Evolutionary conservation across 164 flowering plant species (phyloP), one percentile per base, ranked within the genome.

Genomic region (Magnolia changhungtana): DNA sequence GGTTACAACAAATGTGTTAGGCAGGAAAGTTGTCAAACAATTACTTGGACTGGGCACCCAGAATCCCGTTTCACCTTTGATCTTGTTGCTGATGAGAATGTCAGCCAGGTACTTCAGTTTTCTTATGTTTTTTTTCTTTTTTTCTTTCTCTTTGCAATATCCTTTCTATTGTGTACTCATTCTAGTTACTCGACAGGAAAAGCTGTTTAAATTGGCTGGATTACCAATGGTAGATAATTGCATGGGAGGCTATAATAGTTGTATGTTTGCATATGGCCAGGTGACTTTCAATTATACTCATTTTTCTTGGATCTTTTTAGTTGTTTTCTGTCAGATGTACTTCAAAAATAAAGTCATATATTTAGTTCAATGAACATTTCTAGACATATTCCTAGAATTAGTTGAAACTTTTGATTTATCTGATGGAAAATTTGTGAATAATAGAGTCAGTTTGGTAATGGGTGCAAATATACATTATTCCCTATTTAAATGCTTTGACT

Each of bases 201-300:
- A 87, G 77, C 78, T 96, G 55, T 96, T 96, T 73, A 94, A 89
- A 83, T 94, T 91, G 77, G 97, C 98, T 82, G 99, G 98, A 74
- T 82, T 94, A 74, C 92, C 98, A 1, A 94, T 96, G 99, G 99
- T 96, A 71, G 99, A 96, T 11, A 96, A 96, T 77, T 91, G 97
- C 72, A 83, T 96, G 86, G 92, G 82, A 74, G 99, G 99, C 58
- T 96, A 96, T 85, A 96, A 96, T 76, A 96, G 99, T 74, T 96
- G 99, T 83, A 92, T 96, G 97, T 96, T 96, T 83, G 99, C 99
- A 8, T 96, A 96, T 83, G 98, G 99, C 16, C 99, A 96, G 82
- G 99, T 96, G 77, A 87, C 13, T 61, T 64, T 68, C 19, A 50
- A 29, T 23, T 18, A 50, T 9, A 1, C 13, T 16, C 11, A 67